Evolutionary conservation across 805 yeast species (phyloP).

Genomic region (Candida silvatica): DNA sequence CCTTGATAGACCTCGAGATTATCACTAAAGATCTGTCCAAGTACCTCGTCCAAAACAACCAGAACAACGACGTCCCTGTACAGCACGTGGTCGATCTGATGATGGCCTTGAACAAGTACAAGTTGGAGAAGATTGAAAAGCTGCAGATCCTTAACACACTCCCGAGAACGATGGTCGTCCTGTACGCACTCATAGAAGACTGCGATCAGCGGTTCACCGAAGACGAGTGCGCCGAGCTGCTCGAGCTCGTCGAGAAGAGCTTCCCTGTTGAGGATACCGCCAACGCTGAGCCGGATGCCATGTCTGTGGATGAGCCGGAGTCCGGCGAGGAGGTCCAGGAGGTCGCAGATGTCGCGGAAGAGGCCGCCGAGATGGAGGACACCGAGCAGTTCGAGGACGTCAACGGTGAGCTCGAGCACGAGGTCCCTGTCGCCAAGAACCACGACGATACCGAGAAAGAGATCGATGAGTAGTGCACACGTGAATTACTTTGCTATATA

Average conservation of each 20-base stretch:
- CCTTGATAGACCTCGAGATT: constrained; percentile 38
- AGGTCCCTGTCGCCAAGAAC: constrained; percentile 10
- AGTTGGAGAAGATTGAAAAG: constrained; percentile 73
- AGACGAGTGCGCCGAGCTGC: constrained; percentile 49
- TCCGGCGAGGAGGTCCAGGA: constrained; percentile 12
- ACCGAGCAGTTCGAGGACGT: constrained; percentile 12
- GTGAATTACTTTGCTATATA: neutral
- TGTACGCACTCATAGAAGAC: constrained; percentile 81
- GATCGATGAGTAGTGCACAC: constrained; percentile 6
- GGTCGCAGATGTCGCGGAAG: constrained; percentile 9
- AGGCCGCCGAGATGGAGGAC: constrained; percentile 14
- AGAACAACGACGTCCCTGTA: constrained; percentile 25
- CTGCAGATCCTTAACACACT: constrained; percentile 75
- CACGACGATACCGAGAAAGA: constrained; percentile 18
- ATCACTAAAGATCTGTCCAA: constrained; percentile 38
- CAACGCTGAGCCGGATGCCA: constrained; percentile 8
- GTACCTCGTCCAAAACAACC: constrained; percentile 30
- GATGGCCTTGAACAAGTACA: constrained; percentile 36
- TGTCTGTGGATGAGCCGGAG: constrained; percentile 7
- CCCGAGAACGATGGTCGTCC: constrained; percentile 72
- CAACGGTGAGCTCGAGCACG: constrained; percentile 21
- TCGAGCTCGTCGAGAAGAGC: constrained; percentile 44
- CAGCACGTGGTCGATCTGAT: constrained; percentile 27
- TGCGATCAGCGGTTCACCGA: constrained; percentile 82
- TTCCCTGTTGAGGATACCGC: constrained; percentile 33